phyloP scores from a whole-genome alignment of 2,329 filamentous ascomycete species.

The Monilinia aucupariae region DNA sequence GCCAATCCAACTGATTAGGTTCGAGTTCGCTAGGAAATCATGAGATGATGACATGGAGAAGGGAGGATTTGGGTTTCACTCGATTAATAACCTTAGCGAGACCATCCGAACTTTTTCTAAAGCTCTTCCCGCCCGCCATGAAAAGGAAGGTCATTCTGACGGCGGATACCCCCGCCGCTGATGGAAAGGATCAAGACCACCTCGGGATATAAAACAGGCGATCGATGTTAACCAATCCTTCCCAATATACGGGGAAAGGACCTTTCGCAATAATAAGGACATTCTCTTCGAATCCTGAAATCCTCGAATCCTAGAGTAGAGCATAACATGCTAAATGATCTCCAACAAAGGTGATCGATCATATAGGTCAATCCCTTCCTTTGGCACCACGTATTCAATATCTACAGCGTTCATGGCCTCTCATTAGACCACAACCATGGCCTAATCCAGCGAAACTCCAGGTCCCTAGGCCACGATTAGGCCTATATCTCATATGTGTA shows the following conservation, averaged over 20 bases:
- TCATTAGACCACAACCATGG: background rate
- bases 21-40: background rate
- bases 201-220: background rate
- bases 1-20: background rate
- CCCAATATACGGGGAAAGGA: background rate
- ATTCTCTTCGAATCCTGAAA: background rate
- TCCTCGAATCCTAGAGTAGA: background rate
- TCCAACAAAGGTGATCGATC: background rate
- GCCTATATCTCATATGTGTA: constrained; percentile 1
- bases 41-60: background rate
- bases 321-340: background rate
- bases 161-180: constrained; percentile 2
- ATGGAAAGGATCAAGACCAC: background rate
- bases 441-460: background rate
- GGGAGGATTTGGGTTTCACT: background rate
- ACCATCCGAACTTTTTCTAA: background rate
- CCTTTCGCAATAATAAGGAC: background rate
- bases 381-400: constrained; percentile 11
- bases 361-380: background rate
- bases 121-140: background rate
- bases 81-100: background rate
- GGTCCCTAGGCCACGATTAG: background rate
- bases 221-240: background rate
- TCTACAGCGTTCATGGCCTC: constrained; percentile 3
- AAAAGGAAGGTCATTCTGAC: background rate